Conservation (phyloP, 2,329 filamentous ascomycete genomes). For the Ilyonectria mors-panacis region DNA sequence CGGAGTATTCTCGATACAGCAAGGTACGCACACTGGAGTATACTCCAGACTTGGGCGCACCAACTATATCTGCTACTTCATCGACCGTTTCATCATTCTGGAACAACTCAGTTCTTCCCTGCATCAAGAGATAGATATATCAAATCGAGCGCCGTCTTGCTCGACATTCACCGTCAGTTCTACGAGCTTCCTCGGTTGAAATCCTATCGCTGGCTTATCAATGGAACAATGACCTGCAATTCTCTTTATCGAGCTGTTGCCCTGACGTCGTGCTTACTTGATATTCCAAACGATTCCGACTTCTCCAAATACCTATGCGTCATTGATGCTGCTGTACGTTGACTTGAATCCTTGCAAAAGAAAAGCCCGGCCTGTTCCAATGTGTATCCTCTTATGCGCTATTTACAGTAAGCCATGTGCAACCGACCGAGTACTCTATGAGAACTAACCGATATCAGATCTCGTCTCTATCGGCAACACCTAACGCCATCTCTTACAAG, state of each 20-base stretch:
- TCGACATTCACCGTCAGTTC: slow-evolving; percentile 35
- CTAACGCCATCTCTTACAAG: not conserved
- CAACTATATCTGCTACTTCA: slow-evolving; percentile 40
- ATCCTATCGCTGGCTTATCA: slow-evolving; percentile 34
- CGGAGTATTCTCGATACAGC: slow-evolving; percentile 33
- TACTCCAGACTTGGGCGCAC: slow-evolving; percentile 37
- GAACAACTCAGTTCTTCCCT: slow-evolving; percentile 14
- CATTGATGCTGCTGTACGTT: slow-evolving; percentile 17
- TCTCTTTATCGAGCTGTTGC: slow-evolving; percentile 36
- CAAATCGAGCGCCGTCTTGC: slow-evolving; percentile 27
- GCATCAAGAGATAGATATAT: slow-evolving; percentile 31
- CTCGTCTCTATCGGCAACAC: slow-evolving; percentile 14
- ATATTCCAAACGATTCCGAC: slow-evolving; percentile 23
- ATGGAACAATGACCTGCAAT: slow-evolving; percentile 30
- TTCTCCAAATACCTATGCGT: slow-evolving; percentile 10
- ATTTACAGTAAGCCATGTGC: slow-evolving; percentile 29
- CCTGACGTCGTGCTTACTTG: slow-evolving; percentile 34
- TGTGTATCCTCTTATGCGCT: slow-evolving; percentile 29
- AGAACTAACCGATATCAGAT: slow-evolving; percentile 11
- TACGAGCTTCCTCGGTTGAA: slow-evolving; percentile 34
- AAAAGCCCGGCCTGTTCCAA: slow-evolving; percentile 29
- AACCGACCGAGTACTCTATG: not conserved
- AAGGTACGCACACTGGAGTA: slow-evolving; percentile 38
- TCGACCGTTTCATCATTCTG: slow-evolving; percentile 29
- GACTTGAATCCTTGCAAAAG: slow-evolving; percentile 25